phyloP scores from a whole-genome alignment of 108 stramenopile genomes.

The Cyclostephanos tholiformis region DNA sequence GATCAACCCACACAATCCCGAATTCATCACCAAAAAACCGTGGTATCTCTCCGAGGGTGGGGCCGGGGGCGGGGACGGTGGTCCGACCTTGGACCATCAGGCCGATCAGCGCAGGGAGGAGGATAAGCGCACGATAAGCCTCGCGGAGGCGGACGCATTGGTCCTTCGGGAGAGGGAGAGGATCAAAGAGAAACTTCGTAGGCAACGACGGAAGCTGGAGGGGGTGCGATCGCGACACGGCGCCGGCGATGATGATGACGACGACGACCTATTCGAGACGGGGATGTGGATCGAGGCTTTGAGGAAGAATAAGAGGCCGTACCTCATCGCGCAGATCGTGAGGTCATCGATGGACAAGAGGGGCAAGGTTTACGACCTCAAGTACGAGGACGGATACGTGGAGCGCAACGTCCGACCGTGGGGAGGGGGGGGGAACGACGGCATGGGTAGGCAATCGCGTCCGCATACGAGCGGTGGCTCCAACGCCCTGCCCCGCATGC shows the following conservation, averaged over 20 bases:
- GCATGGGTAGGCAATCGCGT: too few relatives aligned
- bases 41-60: slow-evolving; percentile 94
- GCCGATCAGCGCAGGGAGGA: slow-evolving; percentile 52
- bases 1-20: slow-evolving; percentile 99
- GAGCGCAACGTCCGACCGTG: slow-evolving; percentile 69
- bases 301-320: slow-evolving; percentile 81
- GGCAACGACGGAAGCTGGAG: slow-evolving; percentile 16
- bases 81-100: slow-evolving; percentile 94
- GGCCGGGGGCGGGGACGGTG: slow-evolving; percentile 53
- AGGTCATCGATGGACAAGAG: slow-evolving; percentile 66
- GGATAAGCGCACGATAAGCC: slow-evolving; percentile 51
- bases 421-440: background rate
- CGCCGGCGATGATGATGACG: slow-evolving; percentile 9
- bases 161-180: slow-evolving; percentile 61
- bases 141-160: slow-evolving; percentile 63
- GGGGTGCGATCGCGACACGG: background rate
- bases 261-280: slow-evolving; percentile 41
- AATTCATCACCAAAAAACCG: slow-evolving; percentile 97
- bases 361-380: slow-evolving; percentile 61
- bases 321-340: slow-evolving; percentile 83
- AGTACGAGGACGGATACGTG: slow-evolving; percentile 82
- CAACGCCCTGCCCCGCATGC: slow-evolving; percentile 81
- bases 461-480: too few relatives aligned
- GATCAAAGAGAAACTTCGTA: slow-evolving; percentile 47
- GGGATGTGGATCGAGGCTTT: slow-evolving; percentile 92